Evolutionary conservation across 257 asterid species (phyloP).

Genomic region (Solanum peruvianum): DNA sequence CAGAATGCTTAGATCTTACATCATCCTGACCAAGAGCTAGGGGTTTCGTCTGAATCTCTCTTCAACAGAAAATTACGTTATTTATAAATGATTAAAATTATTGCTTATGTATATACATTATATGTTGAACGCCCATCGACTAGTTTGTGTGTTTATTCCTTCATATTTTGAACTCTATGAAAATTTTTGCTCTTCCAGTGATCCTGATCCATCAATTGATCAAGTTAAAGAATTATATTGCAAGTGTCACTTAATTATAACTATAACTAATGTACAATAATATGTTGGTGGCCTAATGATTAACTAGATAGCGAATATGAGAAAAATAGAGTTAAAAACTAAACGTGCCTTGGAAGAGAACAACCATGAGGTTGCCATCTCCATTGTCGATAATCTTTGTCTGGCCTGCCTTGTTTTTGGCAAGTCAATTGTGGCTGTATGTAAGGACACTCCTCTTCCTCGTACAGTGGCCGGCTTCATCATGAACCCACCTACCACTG

Average conservation of each 20-base stretch:
- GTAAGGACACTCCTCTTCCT: constrained; percentile 64
- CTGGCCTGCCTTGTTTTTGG: constrained; percentile 49
- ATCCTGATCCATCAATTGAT: background rate
- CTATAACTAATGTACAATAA: background rate
- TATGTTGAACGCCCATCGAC: no score
- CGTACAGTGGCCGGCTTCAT: constrained; percentile 41
- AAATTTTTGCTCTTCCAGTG: no score
- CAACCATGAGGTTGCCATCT: constrained; percentile 77
- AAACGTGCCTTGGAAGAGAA: constrained; percentile 43
- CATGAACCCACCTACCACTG: constrained; percentile 55
- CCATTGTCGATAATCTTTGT: constrained; percentile 48
- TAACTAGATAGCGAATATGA: background rate
- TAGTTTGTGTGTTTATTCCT: no score
- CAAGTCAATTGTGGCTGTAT: constrained; percentile 44
- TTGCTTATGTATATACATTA: no score
- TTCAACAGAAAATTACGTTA: no score
- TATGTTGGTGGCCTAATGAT: background rate
- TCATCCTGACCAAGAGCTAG: background rate
- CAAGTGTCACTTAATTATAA: background rate
- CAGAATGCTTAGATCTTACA: background rate
- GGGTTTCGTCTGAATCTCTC: no score
- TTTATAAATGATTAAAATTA: no score
- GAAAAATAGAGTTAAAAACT: background rate
- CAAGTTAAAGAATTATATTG: background rate
- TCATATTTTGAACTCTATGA: no score